Evolutionary conservation across 2,329 filamentous ascomycete species (phyloP).

Genomic region (Alternaria solani): DNA sequence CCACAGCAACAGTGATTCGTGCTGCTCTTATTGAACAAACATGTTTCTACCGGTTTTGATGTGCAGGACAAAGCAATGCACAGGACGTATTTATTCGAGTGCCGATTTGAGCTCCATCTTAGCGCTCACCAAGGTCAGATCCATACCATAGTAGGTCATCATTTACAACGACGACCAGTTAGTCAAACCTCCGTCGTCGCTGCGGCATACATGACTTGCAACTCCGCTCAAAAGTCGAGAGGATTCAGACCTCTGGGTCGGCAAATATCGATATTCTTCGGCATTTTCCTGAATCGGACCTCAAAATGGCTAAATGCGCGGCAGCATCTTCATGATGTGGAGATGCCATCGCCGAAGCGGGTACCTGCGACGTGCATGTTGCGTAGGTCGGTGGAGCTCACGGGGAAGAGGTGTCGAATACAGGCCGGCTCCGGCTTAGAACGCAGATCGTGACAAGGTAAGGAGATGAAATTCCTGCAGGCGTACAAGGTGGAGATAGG

Average conservation of each 20-base stretch:
- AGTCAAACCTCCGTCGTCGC: background rate
- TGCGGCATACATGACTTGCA: constrained; percentile 1
- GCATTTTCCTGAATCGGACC: background rate
- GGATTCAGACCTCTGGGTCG: background rate
- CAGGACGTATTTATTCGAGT: background rate
- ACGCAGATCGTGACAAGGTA: background rate
- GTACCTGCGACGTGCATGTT: constrained; percentile 2
- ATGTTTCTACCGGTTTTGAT: background rate
- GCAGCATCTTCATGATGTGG: background rate
- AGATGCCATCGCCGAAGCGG: constrained; percentile 3
- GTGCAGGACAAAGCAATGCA: background rate
- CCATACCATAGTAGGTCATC: constrained; percentile 1
- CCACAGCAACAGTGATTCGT: background rate
- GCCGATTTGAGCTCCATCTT: background rate
- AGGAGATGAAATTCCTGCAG: background rate
- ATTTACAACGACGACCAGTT: background rate
- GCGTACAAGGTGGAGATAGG: background rate
- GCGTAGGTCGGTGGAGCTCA: constrained; percentile 12
- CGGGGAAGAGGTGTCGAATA: constrained; percentile 1
- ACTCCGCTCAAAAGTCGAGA: background rate
- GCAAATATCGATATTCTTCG: constrained; percentile 3
- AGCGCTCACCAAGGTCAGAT: background rate
- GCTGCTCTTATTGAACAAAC: background rate
- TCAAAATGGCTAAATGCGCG: constrained; percentile 2
- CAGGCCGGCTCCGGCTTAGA: background rate